Conservation (phyloP, 192 early-diverging fungal species). For the Backusella parvicylindrica region DNA sequence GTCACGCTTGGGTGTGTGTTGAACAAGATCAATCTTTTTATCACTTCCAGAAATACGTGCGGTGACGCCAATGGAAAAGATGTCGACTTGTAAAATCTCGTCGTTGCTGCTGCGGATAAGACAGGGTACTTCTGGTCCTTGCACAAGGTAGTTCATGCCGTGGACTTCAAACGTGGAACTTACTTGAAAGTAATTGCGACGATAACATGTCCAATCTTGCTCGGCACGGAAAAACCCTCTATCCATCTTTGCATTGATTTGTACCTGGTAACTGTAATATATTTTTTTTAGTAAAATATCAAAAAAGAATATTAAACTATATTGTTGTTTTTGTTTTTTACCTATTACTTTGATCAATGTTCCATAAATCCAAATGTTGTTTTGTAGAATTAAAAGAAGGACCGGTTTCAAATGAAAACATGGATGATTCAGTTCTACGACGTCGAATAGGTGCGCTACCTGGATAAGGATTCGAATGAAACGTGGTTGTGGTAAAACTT, state of each 20-base stretch:
- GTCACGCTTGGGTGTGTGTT: conserved; percentile 90
- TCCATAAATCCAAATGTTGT: conserved; percentile 63
- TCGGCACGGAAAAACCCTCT: conserved; percentile 83
- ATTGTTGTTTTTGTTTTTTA: conserved; percentile 17
- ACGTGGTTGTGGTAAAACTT: conserved; percentile 19
- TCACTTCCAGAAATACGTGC: conserved; percentile 67
- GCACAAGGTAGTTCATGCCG: conserved; percentile 13
- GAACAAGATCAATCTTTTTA: conserved; percentile 75
- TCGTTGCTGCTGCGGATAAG: conserved; percentile 55
- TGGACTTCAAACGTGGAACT: conserved; percentile 53
- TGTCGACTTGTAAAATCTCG: conserved; percentile 24
- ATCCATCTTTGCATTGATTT: conserved; percentile 73
- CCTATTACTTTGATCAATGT: conserved; percentile 56
- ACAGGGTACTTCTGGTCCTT: conserved; percentile 63
- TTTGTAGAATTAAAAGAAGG: conserved; percentile 69
- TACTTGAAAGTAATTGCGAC: conserved; percentile 93
- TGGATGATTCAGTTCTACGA: conserved; percentile 41
- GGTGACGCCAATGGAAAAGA: conserved; percentile 74
- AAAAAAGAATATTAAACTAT: background rate
- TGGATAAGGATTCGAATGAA: conserved; percentile 26
- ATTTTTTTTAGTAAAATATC: conserved; percentile 6
- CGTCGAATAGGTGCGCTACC: conserved; percentile 19
- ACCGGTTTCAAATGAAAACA: conserved; percentile 47
- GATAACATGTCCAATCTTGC: conserved; percentile 88
- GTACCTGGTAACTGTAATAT: conserved; percentile 46